phyloP scores from a whole-genome alignment of 768 basidiomycete genomes.

The Leccinum uliginosum region DNA sequence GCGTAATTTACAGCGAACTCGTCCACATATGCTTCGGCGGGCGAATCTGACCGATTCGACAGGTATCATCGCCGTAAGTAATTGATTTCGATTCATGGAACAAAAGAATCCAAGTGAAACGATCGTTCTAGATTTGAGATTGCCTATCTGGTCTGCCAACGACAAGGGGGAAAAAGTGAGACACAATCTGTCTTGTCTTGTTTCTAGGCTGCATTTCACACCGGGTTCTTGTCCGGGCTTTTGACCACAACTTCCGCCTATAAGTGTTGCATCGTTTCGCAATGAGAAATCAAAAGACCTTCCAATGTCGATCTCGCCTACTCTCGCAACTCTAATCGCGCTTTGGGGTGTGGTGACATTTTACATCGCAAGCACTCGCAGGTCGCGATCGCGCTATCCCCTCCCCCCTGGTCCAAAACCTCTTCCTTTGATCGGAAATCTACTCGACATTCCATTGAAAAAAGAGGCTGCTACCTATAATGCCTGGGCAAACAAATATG shows the following conservation, averaged over 20 bases:
- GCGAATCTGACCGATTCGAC: background rate
- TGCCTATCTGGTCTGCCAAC: background rate
- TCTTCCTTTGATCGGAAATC: slow-evolving; percentile 51
- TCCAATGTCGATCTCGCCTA: slow-evolving; percentile 15
- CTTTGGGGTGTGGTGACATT: slow-evolving; percentile 20
- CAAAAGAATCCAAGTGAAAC: slow-evolving; percentile 2
- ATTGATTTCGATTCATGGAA: background rate
- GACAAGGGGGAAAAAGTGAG: slow-evolving; percentile 14
- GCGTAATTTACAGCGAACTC: no score
- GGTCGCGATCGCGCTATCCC: slow-evolving; percentile 24
- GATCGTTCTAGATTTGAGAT: background rate
- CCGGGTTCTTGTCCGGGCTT: background rate
- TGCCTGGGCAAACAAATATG: slow-evolving; percentile 36
- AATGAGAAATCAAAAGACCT: slow-evolving; percentile 2
- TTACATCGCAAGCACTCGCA: slow-evolving; percentile 15
- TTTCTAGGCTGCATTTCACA: background rate
- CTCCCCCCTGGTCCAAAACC: slow-evolving; percentile 54
- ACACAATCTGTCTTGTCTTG: slow-evolving; percentile 9
- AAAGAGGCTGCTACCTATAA: slow-evolving; percentile 40
- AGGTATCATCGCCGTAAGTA: background rate
- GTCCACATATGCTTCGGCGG: no score
- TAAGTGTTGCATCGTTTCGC: slow-evolving; percentile 6
- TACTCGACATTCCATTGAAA: slow-evolving; percentile 41
- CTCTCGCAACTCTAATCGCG: slow-evolving; percentile 16
- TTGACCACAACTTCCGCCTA: slow-evolving; percentile 8